These are phyloP conservation scores for Neurospora sublineolata DNA, from an alignment of 495 filamentous ascomycete genomes.

Conservation along the genomic window DNA sequence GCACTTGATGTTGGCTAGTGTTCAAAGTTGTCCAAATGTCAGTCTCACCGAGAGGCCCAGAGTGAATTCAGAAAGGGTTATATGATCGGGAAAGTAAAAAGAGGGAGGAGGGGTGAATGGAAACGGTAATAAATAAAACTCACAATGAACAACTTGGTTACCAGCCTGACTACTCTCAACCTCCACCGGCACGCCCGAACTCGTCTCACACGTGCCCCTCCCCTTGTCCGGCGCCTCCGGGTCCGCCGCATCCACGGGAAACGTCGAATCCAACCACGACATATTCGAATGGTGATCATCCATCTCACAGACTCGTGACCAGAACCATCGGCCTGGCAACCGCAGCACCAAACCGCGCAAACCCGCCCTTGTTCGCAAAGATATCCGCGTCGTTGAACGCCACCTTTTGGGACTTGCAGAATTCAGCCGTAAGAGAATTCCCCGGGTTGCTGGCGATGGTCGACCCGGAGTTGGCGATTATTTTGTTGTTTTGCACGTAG, in stretches of 20 bases:
- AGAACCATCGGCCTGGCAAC: conserved; percentile 52
- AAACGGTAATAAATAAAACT: conserved; percentile 1
- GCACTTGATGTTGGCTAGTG: conserved; percentile 50
- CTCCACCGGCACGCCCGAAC: conserved; percentile 45
- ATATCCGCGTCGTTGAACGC: conserved; percentile 46
- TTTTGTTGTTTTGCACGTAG: conserved; percentile 56
- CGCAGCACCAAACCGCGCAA: conserved; percentile 42
- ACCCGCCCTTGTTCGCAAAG: conserved; percentile 48
- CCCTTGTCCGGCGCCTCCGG: conserved; percentile 44
- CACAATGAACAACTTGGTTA: conserved; percentile 35
- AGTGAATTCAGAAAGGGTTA: too few relatives aligned
- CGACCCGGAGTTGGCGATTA: conserved; percentile 45
- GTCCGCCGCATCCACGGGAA: conserved; percentile 41
- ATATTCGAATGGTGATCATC: conserved; percentile 65
- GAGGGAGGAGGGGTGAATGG: too few relatives aligned
- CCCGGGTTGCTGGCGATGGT: conserved; percentile 36
- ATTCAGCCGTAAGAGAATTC: conserved; percentile 21
- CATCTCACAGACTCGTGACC: conserved; percentile 65
- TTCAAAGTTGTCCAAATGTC: neutral
- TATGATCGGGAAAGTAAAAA: neutral
- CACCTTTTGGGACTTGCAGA: conserved; percentile 10
- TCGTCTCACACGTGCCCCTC: conserved; percentile 53
- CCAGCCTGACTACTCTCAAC: conserved; percentile 41
- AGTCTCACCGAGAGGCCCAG: neutral
- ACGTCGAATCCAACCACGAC: conserved; percentile 70